Evolutionary conservation across 352 stramenopile genomes (phyloP).

Genomic region (Hyaloperonospora brassicae): DNA sequence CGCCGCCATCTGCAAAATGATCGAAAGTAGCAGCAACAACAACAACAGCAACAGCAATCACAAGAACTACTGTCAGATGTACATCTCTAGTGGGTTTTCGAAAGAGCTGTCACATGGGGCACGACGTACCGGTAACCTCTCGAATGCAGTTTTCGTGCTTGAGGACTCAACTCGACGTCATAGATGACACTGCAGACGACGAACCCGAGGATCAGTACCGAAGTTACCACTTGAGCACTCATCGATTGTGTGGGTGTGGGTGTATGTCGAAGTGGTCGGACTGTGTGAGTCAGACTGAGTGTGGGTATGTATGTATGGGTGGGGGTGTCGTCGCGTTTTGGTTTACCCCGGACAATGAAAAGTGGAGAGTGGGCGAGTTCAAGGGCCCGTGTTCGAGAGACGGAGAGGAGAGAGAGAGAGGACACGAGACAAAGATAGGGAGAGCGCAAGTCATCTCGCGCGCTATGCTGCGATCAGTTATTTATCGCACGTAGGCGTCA

Average conservation of each 20-base stretch:
- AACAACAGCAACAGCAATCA: background rate
- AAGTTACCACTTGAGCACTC: slow-evolving; percentile 31
- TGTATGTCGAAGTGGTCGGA: no score
- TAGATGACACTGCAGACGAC: slow-evolving; percentile 46
- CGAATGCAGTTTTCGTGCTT: slow-evolving; percentile 46
- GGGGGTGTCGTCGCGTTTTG: background rate
- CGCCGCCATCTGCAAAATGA: slow-evolving; percentile 38
- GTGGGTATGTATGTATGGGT: no score
- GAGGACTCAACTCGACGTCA: slow-evolving; percentile 53
- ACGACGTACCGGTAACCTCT: slow-evolving; percentile 38
- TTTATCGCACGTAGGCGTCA: slow-evolving; percentile 7
- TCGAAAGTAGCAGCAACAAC: slow-evolving; percentile 1
- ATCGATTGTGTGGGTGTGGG: background rate
- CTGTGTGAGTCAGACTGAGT: no score
- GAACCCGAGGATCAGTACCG: slow-evolving; percentile 47
- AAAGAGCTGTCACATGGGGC: background rate
- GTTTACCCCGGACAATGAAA: slow-evolving; percentile 2
- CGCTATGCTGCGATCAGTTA: slow-evolving; percentile 2
- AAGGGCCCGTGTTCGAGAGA: background rate
- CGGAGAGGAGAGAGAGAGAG: background rate
- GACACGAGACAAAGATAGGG: background rate
- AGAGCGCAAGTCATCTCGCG: background rate
- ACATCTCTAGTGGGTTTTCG: no score
- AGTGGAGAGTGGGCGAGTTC: slow-evolving; percentile 18
- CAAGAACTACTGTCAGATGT: no score